A percentile compares a stretch with the other conserved stretches of the same genome.
Evolutionary conservation across 495 filamentous ascomycete species (phyloP).

Genomic region (Hypomontagnella monticulosa): DNA sequence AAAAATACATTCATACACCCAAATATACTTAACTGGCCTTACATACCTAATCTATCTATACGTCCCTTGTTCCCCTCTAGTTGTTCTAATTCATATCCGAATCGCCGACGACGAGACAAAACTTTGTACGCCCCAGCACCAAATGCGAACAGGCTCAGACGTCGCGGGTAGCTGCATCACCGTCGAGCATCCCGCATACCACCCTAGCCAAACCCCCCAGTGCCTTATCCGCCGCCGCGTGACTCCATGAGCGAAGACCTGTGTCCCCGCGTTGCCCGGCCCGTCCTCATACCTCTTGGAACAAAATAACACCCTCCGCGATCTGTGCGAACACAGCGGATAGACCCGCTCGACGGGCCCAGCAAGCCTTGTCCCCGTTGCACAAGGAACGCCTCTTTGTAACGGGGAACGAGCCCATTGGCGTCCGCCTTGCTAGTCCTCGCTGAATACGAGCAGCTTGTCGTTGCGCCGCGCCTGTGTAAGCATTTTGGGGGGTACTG

Average conservation of each 20-base stretch:
- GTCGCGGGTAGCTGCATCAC: slow-evolving; percentile 50
- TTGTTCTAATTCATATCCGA: slow-evolving; percentile 43
- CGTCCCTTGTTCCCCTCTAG: slow-evolving; percentile 8
- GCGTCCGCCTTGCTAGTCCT: slow-evolving; percentile 45
- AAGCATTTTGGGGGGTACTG: slow-evolving; percentile 40
- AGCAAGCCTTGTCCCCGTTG: slow-evolving; percentile 48
- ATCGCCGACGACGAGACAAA: slow-evolving; percentile 45
- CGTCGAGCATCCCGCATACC: slow-evolving; percentile 51
- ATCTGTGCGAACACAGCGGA: slow-evolving; percentile 47
- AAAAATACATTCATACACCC: slow-evolving; percentile 15
- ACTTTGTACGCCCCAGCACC: slow-evolving; percentile 42
- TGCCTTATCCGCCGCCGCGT: slow-evolving; percentile 60
- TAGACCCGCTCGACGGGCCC: slow-evolving; percentile 42
- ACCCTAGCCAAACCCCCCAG: slow-evolving; percentile 49
- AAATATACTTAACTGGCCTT: slow-evolving; percentile 13
- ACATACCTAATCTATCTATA: slow-evolving; percentile 9
- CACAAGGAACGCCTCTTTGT: slow-evolving; percentile 56
- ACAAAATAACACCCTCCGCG: slow-evolving; percentile 50
- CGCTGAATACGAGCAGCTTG: slow-evolving; percentile 48
- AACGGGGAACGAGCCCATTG: slow-evolving; percentile 58
- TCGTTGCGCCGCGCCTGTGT: slow-evolving; percentile 41
- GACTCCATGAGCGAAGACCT: slow-evolving; percentile 51
- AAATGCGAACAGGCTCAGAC: slow-evolving; percentile 51
- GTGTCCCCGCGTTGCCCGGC: slow-evolving; percentile 46
- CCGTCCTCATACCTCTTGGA: slow-evolving; percentile 45